phyloP scores from a whole-genome alignment of 2,329 filamentous ascomycete genomes.

The Sarocladiaceae sp. region DNA sequence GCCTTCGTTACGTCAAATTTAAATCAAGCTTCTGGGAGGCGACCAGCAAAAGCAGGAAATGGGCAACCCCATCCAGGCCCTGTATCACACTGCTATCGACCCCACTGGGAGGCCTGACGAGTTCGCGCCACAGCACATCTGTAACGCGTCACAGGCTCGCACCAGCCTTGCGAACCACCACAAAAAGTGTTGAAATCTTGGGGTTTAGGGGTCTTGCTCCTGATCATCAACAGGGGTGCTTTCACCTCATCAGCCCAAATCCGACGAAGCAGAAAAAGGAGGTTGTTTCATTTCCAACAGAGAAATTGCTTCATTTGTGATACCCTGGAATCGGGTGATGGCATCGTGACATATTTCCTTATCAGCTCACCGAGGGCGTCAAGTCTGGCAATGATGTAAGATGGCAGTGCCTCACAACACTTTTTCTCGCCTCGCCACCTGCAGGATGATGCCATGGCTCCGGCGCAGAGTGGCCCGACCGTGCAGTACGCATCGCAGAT shows the following conservation, averaged over 20 bases:
- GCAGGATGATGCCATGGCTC: constrained; percentile 6
- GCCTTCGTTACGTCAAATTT: constrained; percentile 7
- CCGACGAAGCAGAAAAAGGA: background rate
- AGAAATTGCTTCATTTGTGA: background rate
- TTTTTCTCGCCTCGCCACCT: constrained; percentile 5
- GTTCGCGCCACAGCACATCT: background rate
- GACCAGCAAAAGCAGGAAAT: constrained; percentile 5
- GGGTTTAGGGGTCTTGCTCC: background rate
- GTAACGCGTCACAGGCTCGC: background rate
- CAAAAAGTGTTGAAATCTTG: background rate
- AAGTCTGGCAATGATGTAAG: no score
- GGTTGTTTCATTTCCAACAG: background rate
- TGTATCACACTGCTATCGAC: background rate
- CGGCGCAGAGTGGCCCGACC: background rate
- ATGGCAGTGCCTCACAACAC: no score
- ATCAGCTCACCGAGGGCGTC: no score
- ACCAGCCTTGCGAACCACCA: background rate
- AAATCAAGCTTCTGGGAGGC: background rate
- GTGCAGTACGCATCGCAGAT: background rate
- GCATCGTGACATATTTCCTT: background rate
- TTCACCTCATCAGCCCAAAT: background rate
- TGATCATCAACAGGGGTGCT: background rate
- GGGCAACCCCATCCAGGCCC: background rate
- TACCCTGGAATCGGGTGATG: background rate
- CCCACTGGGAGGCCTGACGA: no score